Evolutionary conservation across 2,329 filamentous ascomycete species (phyloP).

Genomic region (Pseudogymnoascus verrucosus): DNA sequence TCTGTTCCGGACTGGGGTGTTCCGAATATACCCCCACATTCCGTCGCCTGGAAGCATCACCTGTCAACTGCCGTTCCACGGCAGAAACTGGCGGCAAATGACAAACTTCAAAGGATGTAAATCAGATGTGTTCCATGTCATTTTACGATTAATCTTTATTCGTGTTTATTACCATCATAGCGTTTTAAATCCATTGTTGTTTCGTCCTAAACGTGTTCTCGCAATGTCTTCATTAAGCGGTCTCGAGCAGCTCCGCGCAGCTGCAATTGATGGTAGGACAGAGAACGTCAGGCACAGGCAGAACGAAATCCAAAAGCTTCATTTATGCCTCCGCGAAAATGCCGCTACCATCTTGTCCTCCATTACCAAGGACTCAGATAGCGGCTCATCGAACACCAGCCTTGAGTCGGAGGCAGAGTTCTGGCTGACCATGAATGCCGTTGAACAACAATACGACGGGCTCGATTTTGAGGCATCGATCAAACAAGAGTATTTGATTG

Average conservation of each 20-base stretch:
- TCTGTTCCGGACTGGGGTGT: not conserved
- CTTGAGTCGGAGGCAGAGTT: constrained; percentile 36
- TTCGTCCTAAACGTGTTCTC: not conserved
- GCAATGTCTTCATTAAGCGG: constrained; percentile 9
- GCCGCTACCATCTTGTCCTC: constrained; percentile 31
- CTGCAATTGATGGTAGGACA: constrained; percentile 37
- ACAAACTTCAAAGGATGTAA: not conserved
- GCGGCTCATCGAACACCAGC: constrained; percentile 22
- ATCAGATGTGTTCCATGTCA: not conserved
- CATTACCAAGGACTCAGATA: constrained; percentile 31
- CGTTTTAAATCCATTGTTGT: not conserved
- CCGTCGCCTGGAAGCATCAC: not conserved
- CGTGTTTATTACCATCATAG: not conserved
- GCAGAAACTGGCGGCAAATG: not conserved
- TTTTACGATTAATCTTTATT: not conserved
- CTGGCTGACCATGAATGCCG: constrained; percentile 31
- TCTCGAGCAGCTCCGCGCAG: constrained; percentile 24
- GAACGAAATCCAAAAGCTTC: constrained; percentile 37
- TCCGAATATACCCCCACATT: not conserved
- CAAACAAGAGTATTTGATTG: constrained; percentile 35
- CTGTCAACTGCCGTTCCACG: not conserved
- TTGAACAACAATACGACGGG: constrained; percentile 33
- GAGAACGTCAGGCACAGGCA: constrained; percentile 39
- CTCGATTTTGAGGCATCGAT: constrained; percentile 33
- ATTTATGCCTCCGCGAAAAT: constrained; percentile 31